Evolutionary conservation across 2,329 filamentous ascomycete species (phyloP).

Genomic region (Paradendryphiella salina): DNA sequence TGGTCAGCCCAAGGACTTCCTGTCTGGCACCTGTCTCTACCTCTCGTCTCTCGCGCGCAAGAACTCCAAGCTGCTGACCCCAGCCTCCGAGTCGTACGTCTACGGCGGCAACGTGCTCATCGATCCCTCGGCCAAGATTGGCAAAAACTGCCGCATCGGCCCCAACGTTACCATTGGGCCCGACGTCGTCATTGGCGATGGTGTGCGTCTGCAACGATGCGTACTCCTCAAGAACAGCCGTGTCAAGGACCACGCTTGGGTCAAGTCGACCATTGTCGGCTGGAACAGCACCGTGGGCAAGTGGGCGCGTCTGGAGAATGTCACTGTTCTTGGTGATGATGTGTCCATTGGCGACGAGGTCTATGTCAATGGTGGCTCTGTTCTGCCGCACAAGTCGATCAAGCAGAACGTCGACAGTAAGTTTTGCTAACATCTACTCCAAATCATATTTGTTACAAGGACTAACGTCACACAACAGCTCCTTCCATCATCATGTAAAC

Average conservation of each 20-base stretch:
- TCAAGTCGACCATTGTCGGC: constrained; percentile 97
- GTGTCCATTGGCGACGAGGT: constrained; percentile 98
- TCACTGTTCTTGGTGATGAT: constrained; percentile 96
- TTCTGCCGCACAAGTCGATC: constrained; percentile 98
- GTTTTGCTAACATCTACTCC: constrained; percentile 10
- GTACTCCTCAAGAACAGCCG: constrained; percentile 87
- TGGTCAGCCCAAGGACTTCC: constrained; percentile 97
- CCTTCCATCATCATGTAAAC: constrained; percentile 55
- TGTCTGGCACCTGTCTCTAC: constrained; percentile 94
- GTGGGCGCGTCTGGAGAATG: constrained; percentile 96
- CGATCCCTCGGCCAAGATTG: constrained; percentile 91
- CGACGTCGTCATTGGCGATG: constrained; percentile 88
- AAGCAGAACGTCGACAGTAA: constrained; percentile 86
- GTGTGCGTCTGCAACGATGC: constrained; percentile 89
- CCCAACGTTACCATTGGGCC: constrained; percentile 97
- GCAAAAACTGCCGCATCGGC: constrained; percentile 96
- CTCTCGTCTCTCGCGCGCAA: constrained; percentile 91
- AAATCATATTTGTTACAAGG: background rate
- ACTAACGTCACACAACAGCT: constrained; percentile 34
- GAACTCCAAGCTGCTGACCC: constrained; percentile 78
- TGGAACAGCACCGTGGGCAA: constrained; percentile 97
- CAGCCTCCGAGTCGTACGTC: constrained; percentile 75
- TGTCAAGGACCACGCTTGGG: constrained; percentile 98
- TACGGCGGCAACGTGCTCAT: constrained; percentile 95
- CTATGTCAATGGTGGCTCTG: constrained; percentile 95